Conservation (phyloP, 2,329 filamentous ascomycete genomes). For the Pseudogymnoascus sp. region DNA sequence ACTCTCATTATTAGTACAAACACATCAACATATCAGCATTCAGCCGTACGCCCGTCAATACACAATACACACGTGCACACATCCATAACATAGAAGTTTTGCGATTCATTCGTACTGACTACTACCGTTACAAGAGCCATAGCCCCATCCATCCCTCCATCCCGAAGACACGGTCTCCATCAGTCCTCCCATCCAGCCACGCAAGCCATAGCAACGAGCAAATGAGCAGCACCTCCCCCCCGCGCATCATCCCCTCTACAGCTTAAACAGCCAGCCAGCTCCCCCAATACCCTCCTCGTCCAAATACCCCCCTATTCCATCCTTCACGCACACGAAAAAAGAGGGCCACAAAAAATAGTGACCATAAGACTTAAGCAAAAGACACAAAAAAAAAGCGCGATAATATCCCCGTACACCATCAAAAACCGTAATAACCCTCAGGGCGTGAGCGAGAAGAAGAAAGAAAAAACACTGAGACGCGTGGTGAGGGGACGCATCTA, state of each 20-base stretch:
- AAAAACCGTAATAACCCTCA: constrained; percentile 7
- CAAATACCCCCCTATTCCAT: background rate
- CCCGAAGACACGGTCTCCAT: background rate
- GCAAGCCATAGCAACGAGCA: background rate
- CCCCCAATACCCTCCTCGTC: background rate
- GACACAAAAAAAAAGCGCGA: background rate
- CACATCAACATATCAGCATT: no score
- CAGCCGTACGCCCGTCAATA: no score
- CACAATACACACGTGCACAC: background rate
- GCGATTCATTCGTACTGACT: constrained; percentile 7
- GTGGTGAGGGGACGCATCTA: constrained; percentile 21
- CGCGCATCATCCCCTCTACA: background rate
- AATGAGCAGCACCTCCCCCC: background rate
- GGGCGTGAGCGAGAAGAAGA: background rate
- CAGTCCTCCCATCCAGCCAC: background rate
- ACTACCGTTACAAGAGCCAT: constrained; percentile 8
- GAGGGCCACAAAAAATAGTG: background rate
- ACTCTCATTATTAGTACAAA: no score
- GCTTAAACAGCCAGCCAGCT: background rate
- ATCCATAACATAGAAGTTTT: background rate
- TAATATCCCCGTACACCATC: constrained; percentile 7
- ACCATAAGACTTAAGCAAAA: background rate
- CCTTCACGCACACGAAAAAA: background rate
- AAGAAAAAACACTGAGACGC: background rate
- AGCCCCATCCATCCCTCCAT: background rate